These are phyloP conservation scores for Solanum sejunctum DNA, from an alignment of 257 asterid genomes.

Conservation along the genomic window DNA sequence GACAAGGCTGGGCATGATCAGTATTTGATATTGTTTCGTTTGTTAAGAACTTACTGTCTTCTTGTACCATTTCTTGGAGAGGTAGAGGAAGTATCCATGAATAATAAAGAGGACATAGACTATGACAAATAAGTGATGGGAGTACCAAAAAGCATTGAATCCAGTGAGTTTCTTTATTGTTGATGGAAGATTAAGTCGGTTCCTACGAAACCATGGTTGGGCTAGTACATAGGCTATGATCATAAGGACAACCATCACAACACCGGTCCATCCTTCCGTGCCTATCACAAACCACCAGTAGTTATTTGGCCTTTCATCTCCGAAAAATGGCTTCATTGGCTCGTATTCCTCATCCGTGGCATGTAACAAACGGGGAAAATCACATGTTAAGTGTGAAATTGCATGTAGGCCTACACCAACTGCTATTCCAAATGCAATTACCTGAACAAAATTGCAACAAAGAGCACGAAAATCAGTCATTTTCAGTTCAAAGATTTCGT, in stretches of 20 bases:
- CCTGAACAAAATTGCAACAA: not conserved
- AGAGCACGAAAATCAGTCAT: not conserved
- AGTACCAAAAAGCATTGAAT: constrained; percentile 64
- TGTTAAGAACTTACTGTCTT: constrained; percentile 30
- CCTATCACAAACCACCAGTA: constrained; percentile 18
- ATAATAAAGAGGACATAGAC: constrained; percentile 38
- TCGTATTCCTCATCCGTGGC: constrained; percentile 13
- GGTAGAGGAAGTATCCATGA: constrained; percentile 44
- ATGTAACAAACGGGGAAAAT: constrained; percentile 8
- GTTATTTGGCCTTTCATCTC: constrained; percentile 11
- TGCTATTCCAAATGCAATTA: constrained; percentile 6
- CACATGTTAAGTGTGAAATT: constrained; percentile 11
- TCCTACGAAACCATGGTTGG: constrained; percentile 12
- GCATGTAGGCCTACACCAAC: constrained; percentile 12
- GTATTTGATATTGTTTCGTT: not conserved
- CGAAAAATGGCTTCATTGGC: constrained; percentile 18
- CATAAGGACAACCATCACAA: constrained; percentile 13
- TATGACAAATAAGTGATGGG: constrained; percentile 41
- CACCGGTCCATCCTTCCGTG: constrained; percentile 13
- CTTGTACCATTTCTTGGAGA: constrained; percentile 44
- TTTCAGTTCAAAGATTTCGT: not conserved
- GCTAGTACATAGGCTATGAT: constrained; percentile 9
- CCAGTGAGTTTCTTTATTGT: constrained; percentile 46
- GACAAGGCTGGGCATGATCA: not conserved
- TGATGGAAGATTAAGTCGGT: constrained; percentile 22